Base-by-base conservation (phyloP, 2,329 filamentous ascomycete species). In the Cyanodermella asteris region DNA sequence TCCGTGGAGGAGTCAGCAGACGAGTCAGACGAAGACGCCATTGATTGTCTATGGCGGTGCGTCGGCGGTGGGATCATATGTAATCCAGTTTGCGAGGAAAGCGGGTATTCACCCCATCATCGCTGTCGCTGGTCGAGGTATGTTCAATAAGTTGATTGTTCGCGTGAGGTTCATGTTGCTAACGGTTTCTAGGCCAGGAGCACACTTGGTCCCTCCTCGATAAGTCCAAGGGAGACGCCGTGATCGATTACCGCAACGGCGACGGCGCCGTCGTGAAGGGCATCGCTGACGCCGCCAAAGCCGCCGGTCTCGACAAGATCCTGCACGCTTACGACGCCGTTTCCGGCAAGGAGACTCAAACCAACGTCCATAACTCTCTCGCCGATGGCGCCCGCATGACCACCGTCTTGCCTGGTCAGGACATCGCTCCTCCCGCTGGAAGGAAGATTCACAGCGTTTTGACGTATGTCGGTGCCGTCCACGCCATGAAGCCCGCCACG, bases 41-140 rank as follows among this genome's bases (percentile, higher is more conserved):
- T 35, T 57, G 3, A 42, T 64, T 5, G 42, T 64, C 21, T 60
- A 61, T 34, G 57, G 56, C 13, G 49, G 41, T 0, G 50, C 59
- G 1, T 56, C 57, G 1, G 55, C 65, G 0, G 64, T 72, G 1
- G 67, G 67, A 5, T 45, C 58, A 5, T 72, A 61, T 36, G 57
- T 56, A 0, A 44, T 71, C 21, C 62, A 72, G 39, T 48, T 72
- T 9, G 63, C 63, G 7, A 37, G 34, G 4, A 45, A 47, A 6
- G 55, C 53, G 30, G 61, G 64, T 38, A 62, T 72, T 31, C 63
- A 70, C 40, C 68, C 67, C 0, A 44, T 72, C 21, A 64, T 73
- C 33, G 56, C 54, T 30, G 50, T 72, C 5, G 64, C 66, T 0
- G 67, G 67, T 5, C 46, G 50, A 3, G 59, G 59, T 5, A 42